These are phyloP conservation scores for Phytophthora macrochlamydospora DNA, from an alignment of 352 stramenopile species.

Conservation along the genomic window DNA sequence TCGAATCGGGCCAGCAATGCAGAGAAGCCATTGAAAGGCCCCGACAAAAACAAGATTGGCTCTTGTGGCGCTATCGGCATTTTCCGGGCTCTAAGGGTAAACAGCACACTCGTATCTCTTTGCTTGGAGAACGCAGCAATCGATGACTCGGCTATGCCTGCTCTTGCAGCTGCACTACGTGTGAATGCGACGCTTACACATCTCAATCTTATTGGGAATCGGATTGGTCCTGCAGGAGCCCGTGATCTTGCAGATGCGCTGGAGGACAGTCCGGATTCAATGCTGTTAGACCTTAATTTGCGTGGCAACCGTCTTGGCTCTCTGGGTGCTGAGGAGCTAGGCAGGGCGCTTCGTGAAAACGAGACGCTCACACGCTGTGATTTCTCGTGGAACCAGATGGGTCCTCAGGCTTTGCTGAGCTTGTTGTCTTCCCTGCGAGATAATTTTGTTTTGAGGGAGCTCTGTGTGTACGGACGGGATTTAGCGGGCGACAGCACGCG, in stretches of 20 bases:
- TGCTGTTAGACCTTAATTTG: slow-evolving; percentile 62
- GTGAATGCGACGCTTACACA: slow-evolving; percentile 64
- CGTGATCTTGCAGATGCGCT: slow-evolving; percentile 59
- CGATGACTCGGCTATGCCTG: slow-evolving; percentile 52
- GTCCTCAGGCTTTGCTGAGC: slow-evolving; percentile 42
- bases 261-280: slow-evolving; percentile 64
- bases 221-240: slow-evolving; percentile 53
- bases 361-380: slow-evolving; percentile 72
- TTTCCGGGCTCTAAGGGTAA: slow-evolving; percentile 60
- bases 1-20: neutral
- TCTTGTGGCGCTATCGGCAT: slow-evolving; percentile 43
- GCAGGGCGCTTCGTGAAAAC: slow-evolving; percentile 62
- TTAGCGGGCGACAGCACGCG: slow-evolving; percentile 43
- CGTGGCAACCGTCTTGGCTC: slow-evolving; percentile 60
- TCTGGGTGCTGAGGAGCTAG: slow-evolving; percentile 43
- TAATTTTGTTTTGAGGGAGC: slow-evolving; percentile 61
- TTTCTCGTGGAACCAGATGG: slow-evolving; percentile 71
- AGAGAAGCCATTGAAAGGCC: slow-evolving; percentile 5
- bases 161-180: slow-evolving; percentile 63
- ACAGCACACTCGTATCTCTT: slow-evolving; percentile 52
- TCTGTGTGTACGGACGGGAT: slow-evolving; percentile 60
- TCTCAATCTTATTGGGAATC: slow-evolving; percentile 58
- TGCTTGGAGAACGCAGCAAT: slow-evolving; percentile 53
- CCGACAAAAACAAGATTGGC: slow-evolving; percentile 30
- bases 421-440: slow-evolving; percentile 52